Percentiles rank a stretch among this genome's conserved stretches.
Conservation (phyloP, 441 rosid species). For the Theobroma grandiflorum region DNA sequence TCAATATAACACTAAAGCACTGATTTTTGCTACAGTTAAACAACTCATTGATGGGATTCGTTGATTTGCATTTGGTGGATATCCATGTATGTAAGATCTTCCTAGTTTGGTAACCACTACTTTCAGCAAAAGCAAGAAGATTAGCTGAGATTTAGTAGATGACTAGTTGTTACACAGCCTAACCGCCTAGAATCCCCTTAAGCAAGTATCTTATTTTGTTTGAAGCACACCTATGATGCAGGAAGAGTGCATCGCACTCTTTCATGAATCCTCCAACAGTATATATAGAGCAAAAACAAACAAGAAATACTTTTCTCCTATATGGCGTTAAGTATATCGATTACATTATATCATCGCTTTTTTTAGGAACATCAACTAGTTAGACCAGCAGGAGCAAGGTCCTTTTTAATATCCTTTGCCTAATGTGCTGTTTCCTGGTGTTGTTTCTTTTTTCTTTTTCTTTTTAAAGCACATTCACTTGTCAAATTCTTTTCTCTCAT, state of each 20-base stretch:
- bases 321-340: too few relatives aligned
- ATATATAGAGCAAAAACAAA: background rate
- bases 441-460: too few relatives aligned
- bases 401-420: too few relatives aligned
- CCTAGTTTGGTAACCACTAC: background rate
- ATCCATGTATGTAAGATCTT: background rate
- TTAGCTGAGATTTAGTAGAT: background rate
- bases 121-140: background rate
- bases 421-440: too few relatives aligned
- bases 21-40: background rate
- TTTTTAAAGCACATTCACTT: background rate
- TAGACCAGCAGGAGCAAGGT: too few relatives aligned
- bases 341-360: too few relatives aligned
- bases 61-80: background rate
- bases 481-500: constrained; percentile 5
- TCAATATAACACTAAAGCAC: background rate
- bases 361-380: too few relatives aligned
- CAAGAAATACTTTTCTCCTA: background rate
- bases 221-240: constrained; percentile 6
- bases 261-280: constrained; percentile 4
- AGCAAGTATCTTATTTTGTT: constrained; percentile 7
- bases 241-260: constrained; percentile 4
- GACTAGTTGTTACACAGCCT: background rate
- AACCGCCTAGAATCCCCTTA: constrained; percentile 4
- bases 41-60: constrained; percentile 18